A percentile compares a stretch with the other conserved stretches of the same genome.
phyloP scores from a whole-genome alignment of 805 yeast genomes.

The Ogataea methanolica region DNA sequence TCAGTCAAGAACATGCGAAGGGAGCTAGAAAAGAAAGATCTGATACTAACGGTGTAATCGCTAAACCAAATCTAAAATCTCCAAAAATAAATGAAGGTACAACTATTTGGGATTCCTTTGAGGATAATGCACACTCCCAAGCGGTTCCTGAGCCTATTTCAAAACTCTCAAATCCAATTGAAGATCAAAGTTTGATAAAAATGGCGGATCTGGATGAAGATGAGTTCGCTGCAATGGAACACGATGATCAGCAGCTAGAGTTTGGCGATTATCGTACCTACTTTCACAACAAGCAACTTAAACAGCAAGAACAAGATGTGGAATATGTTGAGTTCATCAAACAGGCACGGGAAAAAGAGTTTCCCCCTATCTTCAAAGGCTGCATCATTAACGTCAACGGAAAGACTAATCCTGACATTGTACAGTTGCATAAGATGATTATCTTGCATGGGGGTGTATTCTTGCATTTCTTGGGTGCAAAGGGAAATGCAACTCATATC shows the following conservation, averaged over 20 bases:
- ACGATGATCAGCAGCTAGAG: slow-evolving; percentile 35
- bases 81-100: background rate
- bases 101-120: slow-evolving; percentile 3
- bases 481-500: slow-evolving; percentile 78
- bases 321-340: slow-evolving; percentile 46
- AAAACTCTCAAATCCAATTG: background rate
- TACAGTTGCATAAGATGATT: slow-evolving; percentile 65
- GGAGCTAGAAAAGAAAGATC: slow-evolving; percentile 4
- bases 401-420: slow-evolving; percentile 75
- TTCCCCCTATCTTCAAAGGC: slow-evolving; percentile 48
- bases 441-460: slow-evolving; percentile 78
- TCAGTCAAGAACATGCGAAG: slow-evolving; percentile 25
- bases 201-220: slow-evolving; percentile 6
- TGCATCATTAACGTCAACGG: slow-evolving; percentile 85
- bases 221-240: background rate
- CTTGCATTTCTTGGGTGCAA: slow-evolving; percentile 61
- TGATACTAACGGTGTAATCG: background rate
- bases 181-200: background rate
- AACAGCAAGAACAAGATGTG: slow-evolving; percentile 58
- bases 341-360: slow-evolving; percentile 27
- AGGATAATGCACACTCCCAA: background rate
- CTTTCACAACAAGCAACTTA: slow-evolving; percentile 52
- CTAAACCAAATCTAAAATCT: background rate
- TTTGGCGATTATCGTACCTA: slow-evolving; percentile 71
- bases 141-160: background rate